Conservation (phyloP, 176 grass and related monocot genomes). For the Areca catechu region DNA sequence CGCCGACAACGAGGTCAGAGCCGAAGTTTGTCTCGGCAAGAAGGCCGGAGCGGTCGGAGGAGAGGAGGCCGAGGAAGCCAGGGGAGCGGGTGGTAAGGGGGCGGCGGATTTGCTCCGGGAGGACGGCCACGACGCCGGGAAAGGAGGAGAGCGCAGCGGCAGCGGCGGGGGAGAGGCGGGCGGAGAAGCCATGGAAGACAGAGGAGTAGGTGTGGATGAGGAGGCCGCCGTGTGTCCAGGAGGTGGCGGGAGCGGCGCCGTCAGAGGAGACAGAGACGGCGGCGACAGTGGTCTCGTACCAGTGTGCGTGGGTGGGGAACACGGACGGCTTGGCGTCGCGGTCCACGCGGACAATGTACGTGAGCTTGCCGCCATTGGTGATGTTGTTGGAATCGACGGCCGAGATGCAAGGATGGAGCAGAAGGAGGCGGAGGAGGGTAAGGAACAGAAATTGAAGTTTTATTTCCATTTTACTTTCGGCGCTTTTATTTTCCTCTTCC, state of each 20-base stretch:
- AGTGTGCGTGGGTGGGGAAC: constrained; percentile 84
- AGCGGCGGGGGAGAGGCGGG: constrained; percentile 41
- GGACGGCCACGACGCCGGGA: constrained; percentile 46
- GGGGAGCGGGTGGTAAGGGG: constrained; percentile 69
- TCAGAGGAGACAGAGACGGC: constrained; percentile 22
- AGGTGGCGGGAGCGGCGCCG: not conserved
- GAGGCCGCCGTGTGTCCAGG: constrained; percentile 48
- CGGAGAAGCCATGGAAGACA: constrained; percentile 66
- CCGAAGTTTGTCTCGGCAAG: constrained; percentile 88
- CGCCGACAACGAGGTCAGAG: constrained; percentile 63
- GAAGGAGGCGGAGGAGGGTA: no score
- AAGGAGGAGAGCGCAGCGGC: constrained; percentile 26
- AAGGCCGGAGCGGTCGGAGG: constrained; percentile 64
- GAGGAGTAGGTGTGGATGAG: constrained; percentile 88
- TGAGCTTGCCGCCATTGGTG: constrained; percentile 22
- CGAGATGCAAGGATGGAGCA: no score
- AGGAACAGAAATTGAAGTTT: no score
- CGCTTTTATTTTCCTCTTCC: no score
- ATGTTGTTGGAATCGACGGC: no score
- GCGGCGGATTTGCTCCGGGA: constrained; percentile 56
- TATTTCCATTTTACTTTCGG: no score
- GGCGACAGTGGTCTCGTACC: constrained; percentile 67
- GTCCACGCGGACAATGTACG: constrained; percentile 86
- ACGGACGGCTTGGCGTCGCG: constrained; percentile 79
- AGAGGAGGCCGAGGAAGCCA: constrained; percentile 50